Percentiles rank a stretch among this genome's conserved stretches.
Conservation (phyloP, 495 filamentous ascomycete species). For the Aspergillus sclerotiicarbonarius region DNA sequence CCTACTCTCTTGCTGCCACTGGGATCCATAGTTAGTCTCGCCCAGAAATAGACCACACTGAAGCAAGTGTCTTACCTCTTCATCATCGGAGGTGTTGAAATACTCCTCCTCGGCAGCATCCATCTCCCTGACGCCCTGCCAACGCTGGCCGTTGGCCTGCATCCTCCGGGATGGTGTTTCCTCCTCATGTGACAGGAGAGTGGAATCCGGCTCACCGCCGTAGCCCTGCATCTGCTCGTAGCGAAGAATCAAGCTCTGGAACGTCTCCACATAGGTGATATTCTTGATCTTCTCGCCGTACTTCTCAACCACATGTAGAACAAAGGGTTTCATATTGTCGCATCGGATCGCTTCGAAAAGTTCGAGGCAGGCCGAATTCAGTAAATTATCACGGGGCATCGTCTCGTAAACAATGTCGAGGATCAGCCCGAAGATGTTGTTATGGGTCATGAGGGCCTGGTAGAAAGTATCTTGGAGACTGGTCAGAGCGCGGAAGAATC, state of each 20-base stretch:
- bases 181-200: conserved; percentile 50
- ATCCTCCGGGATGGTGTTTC: conserved; percentile 49
- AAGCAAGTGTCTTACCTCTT: conserved; percentile 54
- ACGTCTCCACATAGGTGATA: conserved; percentile 86
- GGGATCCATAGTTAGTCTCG: conserved; percentile 16
- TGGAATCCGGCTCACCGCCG: conserved; percentile 55
- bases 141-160: conserved; percentile 64
- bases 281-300: conserved; percentile 77
- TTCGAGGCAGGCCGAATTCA: conserved; percentile 95
- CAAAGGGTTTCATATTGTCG: conserved; percentile 77
- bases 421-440: conserved; percentile 82
- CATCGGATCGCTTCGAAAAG: conserved; percentile 89
- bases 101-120: conserved; percentile 90
- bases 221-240: conserved; percentile 83
- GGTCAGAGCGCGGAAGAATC: conserved; percentile 90
- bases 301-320: conserved; percentile 83
- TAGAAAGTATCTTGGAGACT: conserved; percentile 90
- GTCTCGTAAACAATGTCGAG: conserved; percentile 84
- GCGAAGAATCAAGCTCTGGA: conserved; percentile 67
- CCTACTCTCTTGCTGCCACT: conserved; percentile 39
- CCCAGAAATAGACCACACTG: neutral
- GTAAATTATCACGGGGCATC: conserved; percentile 92
- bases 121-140: conserved; percentile 77
- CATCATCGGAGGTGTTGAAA: conserved; percentile 87
- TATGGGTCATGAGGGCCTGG: conserved; percentile 78